Evolutionary conservation across 192 early-diverging fungal species (phyloP), one percentile per base, ranked within the genome.

Genomic region (Coemansia aciculifera): DNA sequence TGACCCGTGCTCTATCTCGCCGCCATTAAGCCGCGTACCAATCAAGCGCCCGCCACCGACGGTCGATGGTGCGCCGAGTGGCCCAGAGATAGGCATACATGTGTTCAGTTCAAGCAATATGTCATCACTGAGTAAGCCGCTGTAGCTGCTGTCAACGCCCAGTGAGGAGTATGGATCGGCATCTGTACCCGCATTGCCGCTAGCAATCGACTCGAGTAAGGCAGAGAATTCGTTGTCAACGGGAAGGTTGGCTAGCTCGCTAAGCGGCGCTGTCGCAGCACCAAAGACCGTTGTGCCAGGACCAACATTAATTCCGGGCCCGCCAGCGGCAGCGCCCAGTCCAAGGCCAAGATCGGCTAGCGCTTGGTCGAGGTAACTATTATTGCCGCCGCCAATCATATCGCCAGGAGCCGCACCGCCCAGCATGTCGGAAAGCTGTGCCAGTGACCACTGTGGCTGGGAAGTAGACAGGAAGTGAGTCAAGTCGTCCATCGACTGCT

Each of bases 141-240:
- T 59, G 52, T 69, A 64, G 3, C 63, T 59, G 63, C 57, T 32
- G 63, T 71, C 78, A 23, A 61, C 63, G 5, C 66, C 67, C 21
- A 77, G 52, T 39, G 74, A 71, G 29, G 74, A 67, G 52, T 77
- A 77, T 21, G 69, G 64, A 61, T 77, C 69, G 13, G 40, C 67
- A 27, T 68, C 73, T 5, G 61, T 27, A 29, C 66, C 71, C 8
- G 59, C 40, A 27, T 57, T 66, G 24, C 60, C 73, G 40, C 69
- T 62, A 11, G 78, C 69, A 63, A 80, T 69, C n/a, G 78, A 80
- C 59, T 80, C 78, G 37, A 80, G 73, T 69, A 80, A 67, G n/a
- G 73, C 78, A 23, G 78, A 80, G 63, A 80, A 80, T 31, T 80
- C 69, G 38, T 69, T 75, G 73, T 75, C 72, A 19, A 66, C 64